phyloP scores from a whole-genome alignment of 1,139 yeast species.

The Wickerhamomyces sp. region DNA sequence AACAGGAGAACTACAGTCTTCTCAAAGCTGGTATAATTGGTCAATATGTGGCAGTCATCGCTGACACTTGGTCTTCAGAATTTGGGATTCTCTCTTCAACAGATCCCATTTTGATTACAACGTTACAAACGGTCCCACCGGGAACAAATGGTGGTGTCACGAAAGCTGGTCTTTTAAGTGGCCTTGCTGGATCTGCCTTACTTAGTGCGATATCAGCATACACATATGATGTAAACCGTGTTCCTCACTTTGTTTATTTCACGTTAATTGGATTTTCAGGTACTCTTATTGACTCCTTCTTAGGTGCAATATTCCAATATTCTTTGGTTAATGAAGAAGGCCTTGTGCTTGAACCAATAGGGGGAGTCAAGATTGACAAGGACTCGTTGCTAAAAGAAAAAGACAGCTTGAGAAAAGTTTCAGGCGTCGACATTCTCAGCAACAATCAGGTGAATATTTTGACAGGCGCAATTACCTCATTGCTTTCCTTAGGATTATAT shows the following conservation, averaged over 20 bases:
- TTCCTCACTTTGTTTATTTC: slow-evolving; percentile 26
- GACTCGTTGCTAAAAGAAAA: slow-evolving; percentile 7
- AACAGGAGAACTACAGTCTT: slow-evolving; percentile 6
- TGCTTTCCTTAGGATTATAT: slow-evolving; percentile 28
- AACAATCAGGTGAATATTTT: slow-evolving; percentile 39
- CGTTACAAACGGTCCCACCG: slow-evolving; percentile 37
- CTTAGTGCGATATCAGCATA: slow-evolving; percentile 30
- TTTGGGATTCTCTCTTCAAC: slow-evolving; percentile 39
- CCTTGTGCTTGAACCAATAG: slow-evolving; percentile 36
- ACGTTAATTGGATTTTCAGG: slow-evolving; percentile 37
- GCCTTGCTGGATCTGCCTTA: slow-evolving; percentile 34
- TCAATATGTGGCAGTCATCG: slow-evolving; percentile 43
- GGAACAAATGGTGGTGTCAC: slow-evolving; percentile 50
- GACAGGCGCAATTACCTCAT: slow-evolving; percentile 31
- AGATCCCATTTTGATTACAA: slow-evolving; percentile 39
- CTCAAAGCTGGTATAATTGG: slow-evolving; percentile 32
- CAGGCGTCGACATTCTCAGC: slow-evolving; percentile 31
- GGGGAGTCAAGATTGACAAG: slow-evolving; percentile 30
- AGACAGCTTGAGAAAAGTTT: slow-evolving; percentile 14
- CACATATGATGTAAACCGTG: slow-evolving; percentile 11
- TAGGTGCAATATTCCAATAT: slow-evolving; percentile 40
- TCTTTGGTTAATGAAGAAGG: slow-evolving; percentile 34
- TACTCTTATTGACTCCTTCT: slow-evolving; percentile 37
- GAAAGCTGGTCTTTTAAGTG: slow-evolving; percentile 34
- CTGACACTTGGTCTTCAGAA: slow-evolving; percentile 49